A percentile compares a stretch with the other conserved stretches of the same genome.
Conservation (phyloP, 108 stramenopile genomes). For the Nannochloropsis oceanica region DNA sequence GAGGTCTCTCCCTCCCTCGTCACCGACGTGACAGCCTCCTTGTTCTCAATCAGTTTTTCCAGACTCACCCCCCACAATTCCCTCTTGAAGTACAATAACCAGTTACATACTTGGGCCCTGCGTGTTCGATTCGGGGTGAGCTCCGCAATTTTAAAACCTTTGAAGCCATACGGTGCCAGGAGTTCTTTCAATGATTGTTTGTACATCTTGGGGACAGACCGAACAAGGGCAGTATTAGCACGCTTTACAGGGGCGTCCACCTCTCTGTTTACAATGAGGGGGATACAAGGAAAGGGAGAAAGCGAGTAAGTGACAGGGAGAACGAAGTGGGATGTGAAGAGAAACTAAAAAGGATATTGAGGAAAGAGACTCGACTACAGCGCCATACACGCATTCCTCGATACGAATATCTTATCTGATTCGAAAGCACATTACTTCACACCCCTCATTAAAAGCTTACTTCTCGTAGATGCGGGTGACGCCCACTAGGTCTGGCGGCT, state of each 20-base stretch:
- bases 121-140: slow-evolving; percentile 91
- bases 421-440: too few relatives aligned
- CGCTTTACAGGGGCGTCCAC: slow-evolving; percentile 55
- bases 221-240: slow-evolving; percentile 50
- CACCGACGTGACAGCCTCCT: background rate
- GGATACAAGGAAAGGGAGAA: background rate
- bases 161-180: slow-evolving; percentile 60
- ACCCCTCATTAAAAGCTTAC: background rate
- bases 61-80: slow-evolving; percentile 67
- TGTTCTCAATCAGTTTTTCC: slow-evolving; percentile 50
- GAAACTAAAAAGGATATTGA: too few relatives aligned
- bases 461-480: slow-evolving; percentile 67
- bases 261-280: slow-evolving; percentile 25
- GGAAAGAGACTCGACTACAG: too few relatives aligned
- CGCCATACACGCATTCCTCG: too few relatives aligned
- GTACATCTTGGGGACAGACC: slow-evolving; percentile 54
- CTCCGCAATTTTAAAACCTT: slow-evolving; percentile 59
- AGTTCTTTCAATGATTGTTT: slow-evolving; percentile 61
- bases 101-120: slow-evolving; percentile 77
- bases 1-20: background rate
- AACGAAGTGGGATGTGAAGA: too few relatives aligned
- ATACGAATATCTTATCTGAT: too few relatives aligned
- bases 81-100: slow-evolving; percentile 68
- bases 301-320: background rate
- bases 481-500: slow-evolving; percentile 78